Evolutionary conservation across 306 rosid species (phyloP).

Genomic region (Acacia crassicarpa): DNA sequence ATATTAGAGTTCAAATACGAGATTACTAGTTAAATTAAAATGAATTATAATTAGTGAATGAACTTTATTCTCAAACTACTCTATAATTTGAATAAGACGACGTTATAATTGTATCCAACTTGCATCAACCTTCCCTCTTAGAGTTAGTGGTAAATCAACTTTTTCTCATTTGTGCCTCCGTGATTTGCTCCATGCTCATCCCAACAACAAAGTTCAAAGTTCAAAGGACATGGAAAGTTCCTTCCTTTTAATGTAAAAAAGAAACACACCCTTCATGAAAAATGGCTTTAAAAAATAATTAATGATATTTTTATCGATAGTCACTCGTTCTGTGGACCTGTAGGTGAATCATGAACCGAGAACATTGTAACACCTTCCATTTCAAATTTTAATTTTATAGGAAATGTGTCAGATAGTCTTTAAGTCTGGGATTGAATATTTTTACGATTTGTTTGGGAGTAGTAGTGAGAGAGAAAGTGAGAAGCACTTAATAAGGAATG

Average conservation of each 20-base stretch:
- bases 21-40: too few relatives aligned
- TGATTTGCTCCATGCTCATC: neutral
- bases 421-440: conserved; percentile 27
- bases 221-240: neutral
- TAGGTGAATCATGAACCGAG: neutral
- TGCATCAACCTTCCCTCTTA: neutral
- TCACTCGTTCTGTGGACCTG: neutral
- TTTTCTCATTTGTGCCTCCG: neutral
- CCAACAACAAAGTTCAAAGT: neutral
- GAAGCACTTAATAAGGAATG: neutral
- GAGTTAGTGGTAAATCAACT: neutral
- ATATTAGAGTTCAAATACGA: too few relatives aligned
- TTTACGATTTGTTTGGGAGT: neutral
- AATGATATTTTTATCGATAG: neutral
- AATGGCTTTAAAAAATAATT: neutral
- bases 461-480: neutral
- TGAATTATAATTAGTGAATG: too few relatives aligned
- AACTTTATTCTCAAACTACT: neutral
- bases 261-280: neutral
- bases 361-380: neutral
- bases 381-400: neutral
- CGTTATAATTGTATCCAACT: neutral
- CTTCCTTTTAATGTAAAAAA: neutral
- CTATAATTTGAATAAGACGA: neutral
- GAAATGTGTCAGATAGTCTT: conserved; percentile 24